Evolutionary conservation across 495 filamentous ascomycete species (phyloP).

Genomic region (Glarea lozoyensis): DNA sequence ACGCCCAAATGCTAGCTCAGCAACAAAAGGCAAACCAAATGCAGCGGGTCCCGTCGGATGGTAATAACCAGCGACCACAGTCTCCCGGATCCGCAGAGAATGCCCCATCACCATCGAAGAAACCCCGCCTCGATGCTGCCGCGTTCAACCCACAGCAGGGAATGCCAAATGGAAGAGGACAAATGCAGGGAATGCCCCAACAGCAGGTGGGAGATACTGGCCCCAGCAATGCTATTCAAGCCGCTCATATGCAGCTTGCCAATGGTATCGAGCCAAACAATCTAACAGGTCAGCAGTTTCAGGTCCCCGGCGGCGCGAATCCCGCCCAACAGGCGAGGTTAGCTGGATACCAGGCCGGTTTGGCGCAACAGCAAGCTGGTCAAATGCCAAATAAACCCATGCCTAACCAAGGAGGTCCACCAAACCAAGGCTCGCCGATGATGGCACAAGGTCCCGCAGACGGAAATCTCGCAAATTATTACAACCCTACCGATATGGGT

Average conservation of each 20-base stretch:
- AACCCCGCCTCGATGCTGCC: slow-evolving; percentile 74
- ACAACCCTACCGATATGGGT: slow-evolving; percentile 51
- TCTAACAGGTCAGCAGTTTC: slow-evolving; percentile 70
- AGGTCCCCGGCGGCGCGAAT: slow-evolving; percentile 40
- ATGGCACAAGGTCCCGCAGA: slow-evolving; percentile 60
- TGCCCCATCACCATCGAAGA: slow-evolving; percentile 84
- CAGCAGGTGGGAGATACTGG: slow-evolving; percentile 56
- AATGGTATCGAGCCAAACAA: slow-evolving; percentile 67
- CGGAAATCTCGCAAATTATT: slow-evolving; percentile 56
- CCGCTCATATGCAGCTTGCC: slow-evolving; percentile 57
- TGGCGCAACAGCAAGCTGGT: slow-evolving; percentile 70
- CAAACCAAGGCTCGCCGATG: slow-evolving; percentile 69
- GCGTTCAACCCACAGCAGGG: slow-evolving; percentile 55
- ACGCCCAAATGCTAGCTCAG: slow-evolving; percentile 22
- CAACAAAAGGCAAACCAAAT: slow-evolving; percentile 59
- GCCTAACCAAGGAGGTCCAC: slow-evolving; percentile 40
- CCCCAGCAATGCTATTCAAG: slow-evolving; percentile 36
- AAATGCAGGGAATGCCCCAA: slow-evolving; percentile 55
- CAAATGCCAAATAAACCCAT: slow-evolving; percentile 64
- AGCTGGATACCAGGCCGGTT: slow-evolving; percentile 75
- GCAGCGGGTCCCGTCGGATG: slow-evolving; percentile 77
- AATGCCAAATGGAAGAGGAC: slow-evolving; percentile 71
- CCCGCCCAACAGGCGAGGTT: slow-evolving; percentile 60
- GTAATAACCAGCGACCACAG: slow-evolving; percentile 74
- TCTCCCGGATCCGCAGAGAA: slow-evolving; percentile 80